phyloP scores from a whole-genome alignment of 371 early-diverging fungal genomes.

The Mucor plumbeus region DNA sequence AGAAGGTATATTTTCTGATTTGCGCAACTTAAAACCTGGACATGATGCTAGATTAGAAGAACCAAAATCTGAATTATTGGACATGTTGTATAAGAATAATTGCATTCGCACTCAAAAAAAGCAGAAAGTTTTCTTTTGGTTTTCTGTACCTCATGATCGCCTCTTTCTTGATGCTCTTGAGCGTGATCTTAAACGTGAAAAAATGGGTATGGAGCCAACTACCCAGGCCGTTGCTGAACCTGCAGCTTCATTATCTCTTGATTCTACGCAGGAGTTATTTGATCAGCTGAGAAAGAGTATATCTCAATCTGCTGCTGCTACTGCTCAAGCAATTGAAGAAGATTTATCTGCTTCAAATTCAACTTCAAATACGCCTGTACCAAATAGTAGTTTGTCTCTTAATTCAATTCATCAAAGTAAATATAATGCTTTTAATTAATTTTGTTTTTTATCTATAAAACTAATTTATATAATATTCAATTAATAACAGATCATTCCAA shows the following conservation, averaged over 20 bases:
- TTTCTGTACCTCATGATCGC: constrained; percentile 96
- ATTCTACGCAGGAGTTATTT: constrained; percentile 68
- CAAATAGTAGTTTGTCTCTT: constrained; percentile 22
- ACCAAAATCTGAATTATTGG: constrained; percentile 95
- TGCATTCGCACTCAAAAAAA: constrained; percentile 99
- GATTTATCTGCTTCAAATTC: constrained; percentile 10
- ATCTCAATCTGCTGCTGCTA: constrained; percentile 45
- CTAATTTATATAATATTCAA: background rate
- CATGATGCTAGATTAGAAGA: constrained; percentile 96
- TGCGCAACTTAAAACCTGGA: constrained; percentile 98
- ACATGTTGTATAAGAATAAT: constrained; percentile 97
- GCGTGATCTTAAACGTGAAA: constrained; percentile 97
- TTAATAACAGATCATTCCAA: constrained; percentile 9
- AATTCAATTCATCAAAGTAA: constrained; percentile 8
- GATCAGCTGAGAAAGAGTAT: constrained; percentile 59
- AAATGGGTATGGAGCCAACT: constrained; percentile 82
- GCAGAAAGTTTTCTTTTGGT: constrained; percentile 99
- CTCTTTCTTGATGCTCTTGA: constrained; percentile 98
- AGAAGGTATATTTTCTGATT: constrained; percentile 98
- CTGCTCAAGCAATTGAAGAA: constrained; percentile 35
- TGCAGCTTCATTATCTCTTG: constrained; percentile 62
- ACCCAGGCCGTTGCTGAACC: constrained; percentile 71
- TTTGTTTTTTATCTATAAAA: background rate
- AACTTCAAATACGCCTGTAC: constrained; percentile 10
- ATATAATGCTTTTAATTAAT: background rate